Evolutionary conservation across 1,284 basidiomycete species (phyloP).

Genomic region (Pyrrhoderma lamaoense): DNA sequence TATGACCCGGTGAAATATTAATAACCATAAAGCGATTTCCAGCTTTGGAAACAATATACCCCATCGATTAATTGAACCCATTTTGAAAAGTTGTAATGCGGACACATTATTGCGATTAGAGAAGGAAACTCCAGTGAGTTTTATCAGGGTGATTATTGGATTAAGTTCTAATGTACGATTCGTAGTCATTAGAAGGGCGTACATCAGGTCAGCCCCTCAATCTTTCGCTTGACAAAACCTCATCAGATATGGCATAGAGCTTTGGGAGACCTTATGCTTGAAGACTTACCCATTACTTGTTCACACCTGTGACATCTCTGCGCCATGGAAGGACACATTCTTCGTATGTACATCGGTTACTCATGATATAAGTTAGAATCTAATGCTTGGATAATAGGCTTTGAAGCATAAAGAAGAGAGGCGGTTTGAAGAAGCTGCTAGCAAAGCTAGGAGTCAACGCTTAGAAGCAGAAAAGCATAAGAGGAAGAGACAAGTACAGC

Average conservation of each 20-base stretch:
- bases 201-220: slow-evolving; percentile 42
- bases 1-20: background rate
- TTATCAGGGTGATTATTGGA: background rate
- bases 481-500: slow-evolving; percentile 63
- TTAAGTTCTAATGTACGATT: slow-evolving; percentile 1
- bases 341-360: slow-evolving; percentile 40
- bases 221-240: slow-evolving; percentile 19
- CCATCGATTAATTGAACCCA: slow-evolving; percentile 57
- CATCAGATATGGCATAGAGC: slow-evolving; percentile 35
- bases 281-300: slow-evolving; percentile 45
- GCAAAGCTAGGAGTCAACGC: slow-evolving; percentile 46
- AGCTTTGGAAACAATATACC: slow-evolving; percentile 53
- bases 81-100: slow-evolving; percentile 61
- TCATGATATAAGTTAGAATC: background rate
- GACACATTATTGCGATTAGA: slow-evolving; percentile 64
- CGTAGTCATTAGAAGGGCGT: slow-evolving; percentile 47
- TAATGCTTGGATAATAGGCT: slow-evolving; percentile 31
- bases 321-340: slow-evolving; percentile 62
- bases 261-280: slow-evolving; percentile 62
- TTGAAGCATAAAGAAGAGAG: slow-evolving; percentile 48
- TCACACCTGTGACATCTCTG: slow-evolving; percentile 41
- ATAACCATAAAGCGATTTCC: slow-evolving; percentile 38
- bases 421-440: slow-evolving; percentile 53
- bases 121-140: slow-evolving; percentile 57
- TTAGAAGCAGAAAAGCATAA: slow-evolving; percentile 62